Evolutionary conservation across 306 rosid species (phyloP), one percentile per base, ranked within the genome.

Genomic region (Amphicarpaea edgeworthii): DNA sequence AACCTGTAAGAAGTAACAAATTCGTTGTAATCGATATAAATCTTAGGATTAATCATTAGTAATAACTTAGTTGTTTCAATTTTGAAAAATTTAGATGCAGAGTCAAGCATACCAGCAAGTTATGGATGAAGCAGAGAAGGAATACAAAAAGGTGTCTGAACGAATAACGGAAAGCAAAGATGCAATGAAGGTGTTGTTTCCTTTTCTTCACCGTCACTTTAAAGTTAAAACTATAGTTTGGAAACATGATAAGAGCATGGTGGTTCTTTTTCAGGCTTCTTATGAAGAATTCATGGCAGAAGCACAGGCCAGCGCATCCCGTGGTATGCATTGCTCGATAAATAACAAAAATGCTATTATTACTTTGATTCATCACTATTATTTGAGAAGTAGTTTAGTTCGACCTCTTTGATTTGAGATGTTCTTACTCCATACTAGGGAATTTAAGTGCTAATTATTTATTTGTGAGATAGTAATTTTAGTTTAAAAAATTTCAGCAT

Each of bases 101-200:
- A 89, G 62, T 77, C 93, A 91, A 83, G 79, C 91, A 73, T 85
- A 90, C 65, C 92, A 88, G 63, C 89, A 91, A 83, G 79, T 83
- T 69, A 86, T 86, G 73, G 96, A 87, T 23, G 95, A 90, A 85
- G 84, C 85, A 45, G 97, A 88, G 75, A 90, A 88, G 86, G 97
- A 90, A 46, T 79, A 85, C 64, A 92, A 86, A 79, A 90, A 83
- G 80, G 77, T 87, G 38, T 89, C 90, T 34, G 86, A 85, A 67
- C 76, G 96, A 79, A 89, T 92, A 42, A 62, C 77, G 1, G 88
- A 92, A 86, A 87, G 90, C 80, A 83, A 84, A 79, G 96, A 92
- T 49, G 88, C 90, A 47, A 86, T 92, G 93, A 87, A 84, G 98
- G 98, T 90, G 46, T 65, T 54, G 41, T 55, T 41, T 51, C 23